Base-by-base conservation (phyloP, 495 filamentous ascomycete genomes). In the Talaromyces wortmannii region DNA sequence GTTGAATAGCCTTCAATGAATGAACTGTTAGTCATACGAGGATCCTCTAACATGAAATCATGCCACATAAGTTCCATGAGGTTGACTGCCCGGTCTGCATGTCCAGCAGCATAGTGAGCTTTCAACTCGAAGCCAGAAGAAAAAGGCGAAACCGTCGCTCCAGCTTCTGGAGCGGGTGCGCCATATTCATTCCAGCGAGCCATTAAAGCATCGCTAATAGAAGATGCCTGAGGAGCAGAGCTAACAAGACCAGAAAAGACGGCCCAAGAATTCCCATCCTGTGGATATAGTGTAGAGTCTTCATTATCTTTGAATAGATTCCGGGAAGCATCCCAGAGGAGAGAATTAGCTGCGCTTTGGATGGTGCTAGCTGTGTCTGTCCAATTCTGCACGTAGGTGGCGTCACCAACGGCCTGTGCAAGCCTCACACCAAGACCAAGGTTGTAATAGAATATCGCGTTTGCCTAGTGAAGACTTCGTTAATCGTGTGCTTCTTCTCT, bases 1-100 rank as follows among this genome's bases (percentile, higher is more conserved):
- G 67, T 70, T 3, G 74, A 63, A 59, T 81, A 84, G 0, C 81
- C 81, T 58, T 86, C 83, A 50, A 81, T 76, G n/a, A 83, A 77
- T 0, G 80, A 83, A 2, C 71, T 77, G 49, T 83, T 80, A 2
- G 82, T 86, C 71, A 84, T 80, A 11, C 78, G 73, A 4, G 74
- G 71, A 48, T 81, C 78, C 50, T 84, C 66, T 15, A 86, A 73
- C 76, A 83, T 78, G 55, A 78, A 81, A 8, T 73, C 79, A 8
- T 30, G 29, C 81, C 81, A 85, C 64, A 78, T 70, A 0, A 73
- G 59, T 10, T 72, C 62, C 49, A 81, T 76, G 2, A 86, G 68
- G 43, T 80, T 79, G 7, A 85, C 67, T 0, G 78, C 80, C 0
- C 59, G 57, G 32, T 70, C 61, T 0, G 67, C 57, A 29, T 78